phyloP scores from a whole-genome alignment of 2,329 filamentous ascomycete species.

The Ophiobolus disseminans region DNA sequence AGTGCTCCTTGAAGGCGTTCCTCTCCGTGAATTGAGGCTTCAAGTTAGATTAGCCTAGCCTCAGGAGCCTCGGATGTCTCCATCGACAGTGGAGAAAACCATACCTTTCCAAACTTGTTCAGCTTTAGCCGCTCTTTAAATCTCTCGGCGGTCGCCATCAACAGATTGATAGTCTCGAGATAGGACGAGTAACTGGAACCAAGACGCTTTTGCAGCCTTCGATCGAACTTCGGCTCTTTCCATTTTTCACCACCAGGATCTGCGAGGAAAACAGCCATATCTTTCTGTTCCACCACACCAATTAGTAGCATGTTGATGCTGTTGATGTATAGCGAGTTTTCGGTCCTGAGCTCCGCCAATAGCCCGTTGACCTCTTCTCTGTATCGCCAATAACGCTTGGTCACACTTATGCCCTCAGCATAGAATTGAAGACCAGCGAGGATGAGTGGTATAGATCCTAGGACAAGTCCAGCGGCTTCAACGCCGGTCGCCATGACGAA shows the following conservation, averaged over 20 bases:
- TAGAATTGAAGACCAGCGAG: conserved; percentile 44
- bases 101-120: conserved; percentile 20
- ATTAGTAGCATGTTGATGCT: conserved; percentile 32
- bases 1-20: conserved; percentile 35
- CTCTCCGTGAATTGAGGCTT: conserved; percentile 30
- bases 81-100: not conserved
- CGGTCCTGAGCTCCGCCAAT: conserved; percentile 24
- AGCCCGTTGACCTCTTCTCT: conserved; percentile 30
- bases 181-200: conserved; percentile 21
- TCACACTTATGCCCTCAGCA: conserved; percentile 36
- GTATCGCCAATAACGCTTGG: conserved; percentile 35
- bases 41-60: not conserved
- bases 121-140: conserved; percentile 28
- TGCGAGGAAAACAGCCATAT: conserved; percentile 26
- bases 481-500: conserved; percentile 20
- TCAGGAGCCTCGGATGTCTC: not conserved
- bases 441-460: conserved; percentile 45
- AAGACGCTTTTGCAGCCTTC: conserved; percentile 20
- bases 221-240: conserved; percentile 23
- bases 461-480: conserved; percentile 32
- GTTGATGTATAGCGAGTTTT: conserved; percentile 37
- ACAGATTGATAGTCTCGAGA: conserved; percentile 19
- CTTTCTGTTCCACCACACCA: conserved; percentile 26
- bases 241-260: conserved; percentile 27
- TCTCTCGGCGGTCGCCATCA: conserved; percentile 9